Evolutionary conservation across 495 filamentous ascomycete genomes (phyloP), one percentile per base, ranked within the genome.

Genomic region (Penicillium chermesinum): DNA sequence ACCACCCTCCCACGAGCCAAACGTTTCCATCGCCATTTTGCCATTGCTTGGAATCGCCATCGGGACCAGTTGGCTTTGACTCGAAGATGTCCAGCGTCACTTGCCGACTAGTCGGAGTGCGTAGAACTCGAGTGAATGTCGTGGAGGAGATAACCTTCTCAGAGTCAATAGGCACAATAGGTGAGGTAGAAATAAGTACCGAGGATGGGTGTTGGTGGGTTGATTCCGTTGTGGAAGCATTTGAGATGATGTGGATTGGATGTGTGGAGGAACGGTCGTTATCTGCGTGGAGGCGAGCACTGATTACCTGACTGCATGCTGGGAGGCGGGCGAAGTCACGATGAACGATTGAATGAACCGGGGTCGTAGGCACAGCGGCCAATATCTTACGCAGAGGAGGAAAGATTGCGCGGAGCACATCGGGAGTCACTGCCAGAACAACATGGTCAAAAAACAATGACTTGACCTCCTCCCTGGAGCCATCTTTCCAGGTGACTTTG

Each of bases 1-100:
- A 81, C 80, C 79, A 83, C 0, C 73, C 71, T 14, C 80, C 80
- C 7, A 68, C 72, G 21, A 82, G 49, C 61, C 66, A 81, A 7
- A 82, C 71, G 12, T 67, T 63, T 1, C 59, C 65, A 30, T 76
- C 69, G 0, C 78, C 78, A 50, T 79, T 80, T 7, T 54, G 66
- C 76, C 76, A 79, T 12, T 27, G 25, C 14, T 39, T 48, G 41
- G 35, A 42, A 8, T 49, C 35, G 4, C 3, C 34, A 16, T 3
- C 17, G 1, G 15, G 20, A 2, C 17, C 19, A 8, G 17, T 7
- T 7, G 33, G 27, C 22, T 25, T 39, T 2, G 16, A 41, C 12
- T 42, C 44, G 37, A 77, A 71, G 8, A 74, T 65, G 0, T 52
- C 45, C 32, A 68, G 73, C 5, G 73, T 52, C 1, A 66, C 30